Evolutionary conservation across 164 flowering plant species (phyloP).

Genomic region (Vitis rupestris): DNA sequence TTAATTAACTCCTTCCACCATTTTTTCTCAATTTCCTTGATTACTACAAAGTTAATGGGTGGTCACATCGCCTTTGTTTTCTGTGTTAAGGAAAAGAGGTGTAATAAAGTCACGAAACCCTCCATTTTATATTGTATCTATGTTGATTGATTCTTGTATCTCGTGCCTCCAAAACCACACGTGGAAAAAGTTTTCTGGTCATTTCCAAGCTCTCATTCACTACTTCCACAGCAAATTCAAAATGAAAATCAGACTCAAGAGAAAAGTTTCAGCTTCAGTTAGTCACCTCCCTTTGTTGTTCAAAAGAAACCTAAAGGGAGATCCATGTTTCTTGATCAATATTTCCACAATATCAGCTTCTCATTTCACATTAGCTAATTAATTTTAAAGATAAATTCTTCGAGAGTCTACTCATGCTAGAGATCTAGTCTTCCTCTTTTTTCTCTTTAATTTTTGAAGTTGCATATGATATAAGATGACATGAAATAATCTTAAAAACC

Average conservation of each 20-base stretch:
- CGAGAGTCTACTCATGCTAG: background rate
- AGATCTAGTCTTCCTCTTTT: background rate
- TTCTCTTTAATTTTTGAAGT: background rate
- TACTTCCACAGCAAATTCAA: background rate
- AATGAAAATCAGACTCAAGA: background rate
- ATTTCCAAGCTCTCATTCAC: slow-evolving; percentile 9
- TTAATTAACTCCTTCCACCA: too few relatives aligned
- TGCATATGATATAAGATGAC: background rate
- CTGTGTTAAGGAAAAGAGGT: too few relatives aligned
- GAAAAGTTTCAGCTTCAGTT: slow-evolving; percentile 11
- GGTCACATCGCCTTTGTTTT: too few relatives aligned
- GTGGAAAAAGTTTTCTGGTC: slow-evolving; percentile 6
- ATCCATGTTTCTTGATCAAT: slow-evolving; percentile 12
- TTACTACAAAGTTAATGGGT: too few relatives aligned
- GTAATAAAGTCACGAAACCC: too few relatives aligned
- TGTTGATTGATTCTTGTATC: too few relatives aligned
- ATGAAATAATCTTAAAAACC: background rate
- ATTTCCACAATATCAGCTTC: slow-evolving; percentile 11
- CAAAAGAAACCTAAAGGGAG: slow-evolving; percentile 26
- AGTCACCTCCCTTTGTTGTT: slow-evolving; percentile 7
- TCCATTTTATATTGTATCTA: too few relatives aligned
- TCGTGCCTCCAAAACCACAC: background rate
- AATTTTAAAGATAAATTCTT: background rate
- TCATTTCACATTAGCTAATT: background rate
- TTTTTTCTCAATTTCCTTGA: too few relatives aligned